Percentiles rank a stretch among this genome's conserved stretches.
These are phyloP conservation scores for Aspergillus ustus DNA, from an alignment of 2,329 filamentous ascomycete species.

Conservation along the genomic window DNA sequence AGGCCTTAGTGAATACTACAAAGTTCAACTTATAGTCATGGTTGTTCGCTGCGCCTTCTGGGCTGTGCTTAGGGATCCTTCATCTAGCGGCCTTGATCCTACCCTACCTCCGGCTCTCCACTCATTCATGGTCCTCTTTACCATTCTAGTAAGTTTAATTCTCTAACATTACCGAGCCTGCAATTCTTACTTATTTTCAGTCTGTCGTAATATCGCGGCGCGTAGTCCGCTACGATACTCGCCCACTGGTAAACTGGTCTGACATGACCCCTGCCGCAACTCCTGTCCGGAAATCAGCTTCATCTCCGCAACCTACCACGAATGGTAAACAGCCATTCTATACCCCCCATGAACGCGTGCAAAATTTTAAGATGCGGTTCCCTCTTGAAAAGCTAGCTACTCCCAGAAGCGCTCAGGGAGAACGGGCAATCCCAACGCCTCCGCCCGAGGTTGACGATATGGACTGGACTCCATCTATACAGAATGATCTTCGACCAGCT, in stretches of 20 bases:
- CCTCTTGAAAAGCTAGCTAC: constrained; percentile 48
- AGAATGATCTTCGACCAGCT: constrained; percentile 40
- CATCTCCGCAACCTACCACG: constrained; percentile 24
- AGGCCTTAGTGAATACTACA: constrained; percentile 52
- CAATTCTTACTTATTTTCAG: constrained; percentile 34
- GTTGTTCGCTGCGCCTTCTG: constrained; percentile 50
- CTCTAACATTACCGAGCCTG: not conserved
- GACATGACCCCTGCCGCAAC: constrained; percentile 40
- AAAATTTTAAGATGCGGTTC: constrained; percentile 35
- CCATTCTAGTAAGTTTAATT: constrained; percentile 39
- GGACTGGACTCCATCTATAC: constrained; percentile 56
- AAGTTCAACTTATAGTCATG: constrained; percentile 51
- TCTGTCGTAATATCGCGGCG: constrained; percentile 43
- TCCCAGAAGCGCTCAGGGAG: constrained; percentile 27
- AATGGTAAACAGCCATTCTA: constrained; percentile 20
- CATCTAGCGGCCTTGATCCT: constrained; percentile 37
- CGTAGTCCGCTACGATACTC: constrained; percentile 45
- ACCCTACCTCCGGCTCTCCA: constrained; percentile 42
- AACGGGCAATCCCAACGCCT: constrained; percentile 40
- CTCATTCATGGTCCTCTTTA: constrained; percentile 46
- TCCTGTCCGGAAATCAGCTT: constrained; percentile 27
- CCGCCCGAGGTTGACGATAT: constrained; percentile 50
- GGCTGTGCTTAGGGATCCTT: constrained; percentile 48
- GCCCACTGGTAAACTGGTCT: constrained; percentile 48
- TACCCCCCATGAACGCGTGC: constrained; percentile 22